Conservation (phyloP, 2,329 filamentous ascomycete genomes). For the Clarireedia monteithiana region DNA sequence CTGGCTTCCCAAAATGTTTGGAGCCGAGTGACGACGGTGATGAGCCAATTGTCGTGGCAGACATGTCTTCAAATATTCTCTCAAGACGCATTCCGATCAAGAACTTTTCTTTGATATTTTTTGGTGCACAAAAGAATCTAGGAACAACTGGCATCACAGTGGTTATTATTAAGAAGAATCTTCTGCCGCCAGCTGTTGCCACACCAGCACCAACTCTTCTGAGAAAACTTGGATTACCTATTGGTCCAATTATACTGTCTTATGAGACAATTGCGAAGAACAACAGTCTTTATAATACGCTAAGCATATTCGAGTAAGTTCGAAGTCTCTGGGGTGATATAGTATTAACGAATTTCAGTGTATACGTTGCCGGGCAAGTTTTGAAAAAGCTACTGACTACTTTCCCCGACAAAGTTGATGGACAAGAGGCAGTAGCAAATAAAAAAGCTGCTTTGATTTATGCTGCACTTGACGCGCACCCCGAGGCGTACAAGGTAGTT, state of each 20-base stretch:
- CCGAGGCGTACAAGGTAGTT: slow-evolving; percentile 63
- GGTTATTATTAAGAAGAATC: slow-evolving; percentile 71
- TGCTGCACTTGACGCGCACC: slow-evolving; percentile 62
- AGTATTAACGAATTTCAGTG: slow-evolving; percentile 37
- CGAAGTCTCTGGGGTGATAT: slow-evolving; percentile 11
- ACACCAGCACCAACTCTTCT: slow-evolving; percentile 64
- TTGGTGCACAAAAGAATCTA: slow-evolving; percentile 91
- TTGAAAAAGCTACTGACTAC: slow-evolving; percentile 64
- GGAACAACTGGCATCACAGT: slow-evolving; percentile 82
- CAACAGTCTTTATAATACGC: slow-evolving; percentile 91
- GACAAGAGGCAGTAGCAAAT: slow-evolving; percentile 66
- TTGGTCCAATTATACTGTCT: slow-evolving; percentile 71
- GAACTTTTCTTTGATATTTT: slow-evolving; percentile 82
- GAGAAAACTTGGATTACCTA: slow-evolving; percentile 65
- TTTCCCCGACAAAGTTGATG: slow-evolving; percentile 62
- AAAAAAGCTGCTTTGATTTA: slow-evolving; percentile 76
- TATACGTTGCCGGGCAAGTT: slow-evolving; percentile 85
- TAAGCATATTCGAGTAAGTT: slow-evolving; percentile 75
- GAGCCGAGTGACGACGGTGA: slow-evolving; percentile 50
- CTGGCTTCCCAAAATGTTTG: slow-evolving; percentile 58
- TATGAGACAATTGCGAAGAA: slow-evolving; percentile 86
- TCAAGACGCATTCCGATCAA: slow-evolving; percentile 67
- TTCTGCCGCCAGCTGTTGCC: slow-evolving; percentile 60
- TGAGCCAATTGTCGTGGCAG: slow-evolving; percentile 72
- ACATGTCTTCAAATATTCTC: slow-evolving; percentile 94